phyloP scores from a whole-genome alignment of 495 filamentous ascomycete species.

The Cenococcum geophilum region DNA sequence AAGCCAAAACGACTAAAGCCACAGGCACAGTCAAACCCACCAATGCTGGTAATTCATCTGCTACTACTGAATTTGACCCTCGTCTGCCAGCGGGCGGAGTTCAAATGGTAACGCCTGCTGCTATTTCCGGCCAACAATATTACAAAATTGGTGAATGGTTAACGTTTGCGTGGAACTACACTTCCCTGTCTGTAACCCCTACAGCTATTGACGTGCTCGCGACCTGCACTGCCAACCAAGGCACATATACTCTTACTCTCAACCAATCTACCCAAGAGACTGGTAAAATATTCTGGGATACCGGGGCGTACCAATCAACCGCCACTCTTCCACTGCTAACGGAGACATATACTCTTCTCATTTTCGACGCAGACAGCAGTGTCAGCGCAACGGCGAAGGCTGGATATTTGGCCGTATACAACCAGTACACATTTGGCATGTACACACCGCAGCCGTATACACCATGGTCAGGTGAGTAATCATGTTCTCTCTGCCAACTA shows the following conservation, averaged over 20 bases:
- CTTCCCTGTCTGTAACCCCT: slow-evolving; percentile 70
- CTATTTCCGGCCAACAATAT: slow-evolving; percentile 55
- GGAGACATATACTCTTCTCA: slow-evolving; percentile 75
- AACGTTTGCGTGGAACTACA: slow-evolving; percentile 95
- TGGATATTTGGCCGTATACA: slow-evolving; percentile 64
- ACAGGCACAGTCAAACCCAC: slow-evolving; percentile 12
- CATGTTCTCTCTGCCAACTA: neutral
- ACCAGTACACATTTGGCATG: slow-evolving; percentile 69
- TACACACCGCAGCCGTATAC: slow-evolving; percentile 65
- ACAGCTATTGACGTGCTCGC: slow-evolving; percentile 75
- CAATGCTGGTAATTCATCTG: slow-evolving; percentile 40
- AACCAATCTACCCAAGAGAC: slow-evolving; percentile 58
- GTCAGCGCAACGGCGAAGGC: slow-evolving; percentile 57
- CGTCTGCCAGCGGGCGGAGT: slow-evolving; percentile 64
- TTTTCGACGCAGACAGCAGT: slow-evolving; percentile 65
- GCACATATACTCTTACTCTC: slow-evolving; percentile 59
- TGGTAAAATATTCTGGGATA: slow-evolving; percentile 70
- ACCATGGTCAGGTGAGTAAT: slow-evolving; percentile 52
- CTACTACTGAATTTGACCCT: slow-evolving; percentile 48
- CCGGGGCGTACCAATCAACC: slow-evolving; percentile 57
- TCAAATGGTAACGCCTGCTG: slow-evolving; percentile 70
- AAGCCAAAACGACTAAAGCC: slow-evolving; percentile 20
- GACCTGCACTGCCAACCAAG: slow-evolving; percentile 60
- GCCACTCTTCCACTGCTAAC: slow-evolving; percentile 58
- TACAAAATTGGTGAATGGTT: slow-evolving; percentile 85